phyloP scores from a whole-genome alignment of 2,329 filamentous ascomycete genomes.

The Cercospora berteroae region DNA sequence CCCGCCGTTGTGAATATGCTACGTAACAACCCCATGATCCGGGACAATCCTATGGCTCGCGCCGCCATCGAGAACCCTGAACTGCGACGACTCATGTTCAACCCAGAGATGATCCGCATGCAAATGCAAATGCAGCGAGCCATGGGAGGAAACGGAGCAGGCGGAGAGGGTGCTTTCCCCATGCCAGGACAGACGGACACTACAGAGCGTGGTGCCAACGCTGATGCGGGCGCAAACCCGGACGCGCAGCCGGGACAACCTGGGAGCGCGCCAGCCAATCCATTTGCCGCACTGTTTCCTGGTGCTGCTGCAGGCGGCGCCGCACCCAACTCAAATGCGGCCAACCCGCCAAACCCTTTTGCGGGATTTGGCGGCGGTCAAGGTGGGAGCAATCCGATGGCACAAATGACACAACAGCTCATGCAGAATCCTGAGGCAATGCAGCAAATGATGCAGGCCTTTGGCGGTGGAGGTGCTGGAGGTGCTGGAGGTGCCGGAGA shows the following conservation, averaged over 20 bases:
- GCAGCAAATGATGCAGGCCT: constrained; percentile 53
- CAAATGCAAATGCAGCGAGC: constrained; percentile 77
- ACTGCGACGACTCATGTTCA: constrained; percentile 89
- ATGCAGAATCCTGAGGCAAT: constrained; percentile 61
- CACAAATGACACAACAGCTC: constrained; percentile 46
- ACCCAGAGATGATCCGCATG: constrained; percentile 78
- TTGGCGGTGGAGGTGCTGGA: constrained; percentile 50
- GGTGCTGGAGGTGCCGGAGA: constrained; percentile 33
- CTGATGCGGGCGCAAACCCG: constrained; percentile 24
- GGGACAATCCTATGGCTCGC: constrained; percentile 83
- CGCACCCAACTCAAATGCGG: constrained; percentile 31
- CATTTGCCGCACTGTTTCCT: constrained; percentile 61
- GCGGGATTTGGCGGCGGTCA: constrained; percentile 52
- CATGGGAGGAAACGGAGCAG: constrained; percentile 54
- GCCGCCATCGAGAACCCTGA: constrained; percentile 85
- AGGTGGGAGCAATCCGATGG: constrained; percentile 47
- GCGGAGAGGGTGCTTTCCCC: constrained; percentile 64
- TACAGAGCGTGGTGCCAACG: constrained; percentile 52
- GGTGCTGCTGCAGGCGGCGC: constrained; percentile 30
- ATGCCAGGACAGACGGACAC: constrained; percentile 90
- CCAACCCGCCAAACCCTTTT: constrained; percentile 62
- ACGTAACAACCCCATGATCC: constrained; percentile 64
- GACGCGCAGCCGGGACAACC: constrained; percentile 35
- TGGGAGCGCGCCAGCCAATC: constrained; percentile 47
- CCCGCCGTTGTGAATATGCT: constrained; percentile 89